Evolutionary conservation across 768 basidiomycete species (phyloP).

Genomic region (Collybiopsis luxurians): DNA sequence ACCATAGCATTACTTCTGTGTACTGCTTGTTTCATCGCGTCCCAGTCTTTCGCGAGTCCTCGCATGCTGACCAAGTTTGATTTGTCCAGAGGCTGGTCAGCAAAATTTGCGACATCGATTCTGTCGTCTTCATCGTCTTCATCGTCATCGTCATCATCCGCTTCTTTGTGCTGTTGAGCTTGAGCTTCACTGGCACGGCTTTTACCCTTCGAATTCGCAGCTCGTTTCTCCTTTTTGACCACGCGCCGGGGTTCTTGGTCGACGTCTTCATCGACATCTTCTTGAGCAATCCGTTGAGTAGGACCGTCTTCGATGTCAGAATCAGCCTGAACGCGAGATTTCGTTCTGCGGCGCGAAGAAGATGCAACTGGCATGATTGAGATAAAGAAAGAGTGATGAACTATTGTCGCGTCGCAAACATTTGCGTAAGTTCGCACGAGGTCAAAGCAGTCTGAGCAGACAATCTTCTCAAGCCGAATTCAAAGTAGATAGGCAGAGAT

Average conservation of each 20-base stretch:
- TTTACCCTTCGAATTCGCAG: slow-evolving; percentile 22
- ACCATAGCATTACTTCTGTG: slow-evolving; percentile 45
- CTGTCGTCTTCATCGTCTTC: slow-evolving; percentile 48
- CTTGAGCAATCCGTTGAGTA: slow-evolving; percentile 29
- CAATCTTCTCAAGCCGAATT: too few relatives aligned
- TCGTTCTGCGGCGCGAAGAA: slow-evolving; percentile 36
- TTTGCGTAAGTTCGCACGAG: too few relatives aligned
- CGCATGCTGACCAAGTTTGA: slow-evolving; percentile 50
- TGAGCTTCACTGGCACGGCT: slow-evolving; percentile 14
- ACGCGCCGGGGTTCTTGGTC: slow-evolving; percentile 31
- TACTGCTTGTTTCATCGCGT: slow-evolving; percentile 46
- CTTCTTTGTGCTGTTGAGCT: slow-evolving; percentile 22
- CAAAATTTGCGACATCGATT: slow-evolving; percentile 62
- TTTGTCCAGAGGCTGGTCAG: slow-evolving; percentile 62
- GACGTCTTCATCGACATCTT: slow-evolving; percentile 50
- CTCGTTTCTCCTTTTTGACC: slow-evolving; percentile 26
- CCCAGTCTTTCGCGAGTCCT: slow-evolving; percentile 65
- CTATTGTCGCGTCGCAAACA: too few relatives aligned
- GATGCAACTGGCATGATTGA: slow-evolving; percentile 35
- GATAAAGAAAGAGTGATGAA: background rate
- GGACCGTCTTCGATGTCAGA: slow-evolving; percentile 62
- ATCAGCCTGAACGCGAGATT: slow-evolving; percentile 43
- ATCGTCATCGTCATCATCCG: slow-evolving; percentile 19
- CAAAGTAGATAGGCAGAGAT: too few relatives aligned
- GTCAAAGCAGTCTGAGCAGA: too few relatives aligned